Conservation (phyloP, 2,329 filamentous ascomycete genomes). For the Hortaea sp. region DNA sequence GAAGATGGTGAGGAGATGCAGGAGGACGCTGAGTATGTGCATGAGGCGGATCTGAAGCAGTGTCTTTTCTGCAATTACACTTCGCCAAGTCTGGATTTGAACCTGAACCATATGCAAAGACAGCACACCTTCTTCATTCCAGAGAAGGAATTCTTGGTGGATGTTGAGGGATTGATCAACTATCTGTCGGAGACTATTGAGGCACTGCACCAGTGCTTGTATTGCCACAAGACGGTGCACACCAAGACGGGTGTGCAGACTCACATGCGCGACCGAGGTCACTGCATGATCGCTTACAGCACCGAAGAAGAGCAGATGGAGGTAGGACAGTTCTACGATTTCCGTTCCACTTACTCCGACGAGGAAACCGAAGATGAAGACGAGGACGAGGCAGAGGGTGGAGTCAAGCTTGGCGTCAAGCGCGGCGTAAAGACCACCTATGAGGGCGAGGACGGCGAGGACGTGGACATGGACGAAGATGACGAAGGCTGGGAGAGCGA, state of each 20-base stretch:
- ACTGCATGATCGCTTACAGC: slow-evolving; percentile 92
- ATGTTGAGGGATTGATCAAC: slow-evolving; percentile 70
- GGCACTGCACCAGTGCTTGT: slow-evolving; percentile 73
- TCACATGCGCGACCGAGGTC: slow-evolving; percentile 93
- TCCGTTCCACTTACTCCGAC: slow-evolving; percentile 90
- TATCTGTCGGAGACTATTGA: slow-evolving; percentile 73
- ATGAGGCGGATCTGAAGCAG: slow-evolving; percentile 32
- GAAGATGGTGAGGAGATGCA: slow-evolving; percentile 26
- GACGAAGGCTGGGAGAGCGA: slow-evolving; percentile 93
- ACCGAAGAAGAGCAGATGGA: slow-evolving; percentile 84
- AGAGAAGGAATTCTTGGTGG: slow-evolving; percentile 71
- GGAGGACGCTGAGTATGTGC: slow-evolving; percentile 22
- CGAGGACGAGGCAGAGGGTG: slow-evolving; percentile 37
- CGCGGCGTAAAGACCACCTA: slow-evolving; percentile 39
- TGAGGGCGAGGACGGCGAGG: slow-evolving; percentile 40
- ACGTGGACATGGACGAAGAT: slow-evolving; percentile 45
- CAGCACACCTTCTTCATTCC: slow-evolving; percentile 95
- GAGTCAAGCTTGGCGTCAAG: slow-evolving; percentile 60
- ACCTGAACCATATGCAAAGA: slow-evolving; percentile 79
- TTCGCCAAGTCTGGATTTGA: slow-evolving; percentile 65
- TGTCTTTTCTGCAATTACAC: slow-evolving; percentile 92
- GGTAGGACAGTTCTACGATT: slow-evolving; percentile 95
- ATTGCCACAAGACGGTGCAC: slow-evolving; percentile 73
- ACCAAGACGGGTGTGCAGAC: slow-evolving; percentile 76
- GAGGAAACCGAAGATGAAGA: slow-evolving; percentile 45